Conservation (phyloP, 306 rosid genomes). For the Vigna reflexopilosa region DNA sequence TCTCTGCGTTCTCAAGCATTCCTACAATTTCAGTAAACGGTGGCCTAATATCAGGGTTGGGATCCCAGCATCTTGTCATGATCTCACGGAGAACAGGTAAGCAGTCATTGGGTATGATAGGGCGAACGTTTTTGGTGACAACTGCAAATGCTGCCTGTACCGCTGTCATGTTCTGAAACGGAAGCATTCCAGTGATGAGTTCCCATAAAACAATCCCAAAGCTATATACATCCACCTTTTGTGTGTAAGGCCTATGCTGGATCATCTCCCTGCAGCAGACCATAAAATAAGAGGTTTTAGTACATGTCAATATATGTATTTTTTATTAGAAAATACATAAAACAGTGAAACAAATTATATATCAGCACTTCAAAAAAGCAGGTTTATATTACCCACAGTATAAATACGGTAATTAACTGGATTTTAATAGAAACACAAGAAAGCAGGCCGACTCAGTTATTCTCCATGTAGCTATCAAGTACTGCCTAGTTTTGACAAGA, state of each 20-base stretch:
- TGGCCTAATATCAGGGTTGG: constrained; percentile 95
- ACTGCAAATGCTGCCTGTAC: constrained; percentile 99
- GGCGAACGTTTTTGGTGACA: constrained; percentile 89
- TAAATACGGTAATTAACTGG: constrained; percentile 3
- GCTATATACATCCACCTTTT: constrained; percentile 95
- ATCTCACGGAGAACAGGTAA: constrained; percentile 87
- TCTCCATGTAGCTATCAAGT: constrained; percentile 10
- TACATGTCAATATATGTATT: not conserved
- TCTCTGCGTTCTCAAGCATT: constrained; percentile 95
- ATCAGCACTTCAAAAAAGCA: constrained; percentile 6
- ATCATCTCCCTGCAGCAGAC: constrained; percentile 90
- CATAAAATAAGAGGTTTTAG: constrained; percentile 1
- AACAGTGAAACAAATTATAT: not conserved
- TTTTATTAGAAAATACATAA: not conserved
- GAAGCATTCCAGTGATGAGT: constrained; percentile 96
- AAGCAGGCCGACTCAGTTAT: not conserved
- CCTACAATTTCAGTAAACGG: constrained; percentile 81
- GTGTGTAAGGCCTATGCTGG: constrained; percentile 99
- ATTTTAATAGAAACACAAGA: constrained; percentile 14
- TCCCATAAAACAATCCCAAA: constrained; percentile 99
- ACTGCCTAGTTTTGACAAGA: not conserved
- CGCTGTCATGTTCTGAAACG: constrained; percentile 99
- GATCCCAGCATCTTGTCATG: constrained; percentile 98
- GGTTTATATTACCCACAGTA: constrained; percentile 7
- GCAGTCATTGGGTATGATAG: constrained; percentile 83